Evolutionary conservation across 148 eudicot genomes (phyloP).

Genomic region (Rhododendron ovatum): DNA sequence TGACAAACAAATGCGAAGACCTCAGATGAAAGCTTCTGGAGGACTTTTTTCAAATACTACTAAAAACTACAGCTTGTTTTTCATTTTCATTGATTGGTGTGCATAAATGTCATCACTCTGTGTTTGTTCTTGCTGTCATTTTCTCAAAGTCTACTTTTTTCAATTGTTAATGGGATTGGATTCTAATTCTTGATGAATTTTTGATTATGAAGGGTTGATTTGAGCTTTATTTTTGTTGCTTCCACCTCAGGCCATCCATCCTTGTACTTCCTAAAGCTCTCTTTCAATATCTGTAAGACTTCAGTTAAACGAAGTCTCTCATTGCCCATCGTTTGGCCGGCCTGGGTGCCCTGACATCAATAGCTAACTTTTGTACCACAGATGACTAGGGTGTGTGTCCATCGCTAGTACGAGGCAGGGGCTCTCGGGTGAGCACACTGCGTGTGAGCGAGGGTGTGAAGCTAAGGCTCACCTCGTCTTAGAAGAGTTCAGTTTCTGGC

Average conservation of each 20-base stretch:
- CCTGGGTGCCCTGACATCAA: too few relatives aligned
- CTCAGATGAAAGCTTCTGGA: not conserved
- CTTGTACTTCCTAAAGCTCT: not conserved
- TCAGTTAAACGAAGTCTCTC: not conserved
- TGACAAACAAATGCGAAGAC: not conserved
- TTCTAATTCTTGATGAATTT: not conserved
- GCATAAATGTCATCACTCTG: not conserved
- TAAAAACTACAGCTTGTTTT: not conserved
- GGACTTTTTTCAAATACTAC: not conserved
- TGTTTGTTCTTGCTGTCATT: not conserved
- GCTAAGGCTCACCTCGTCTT: too few relatives aligned
- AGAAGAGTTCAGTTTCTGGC: too few relatives aligned
- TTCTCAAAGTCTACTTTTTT: not conserved
- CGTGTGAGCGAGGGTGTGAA: too few relatives aligned
- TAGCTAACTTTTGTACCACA: too few relatives aligned
- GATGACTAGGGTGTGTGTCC: too few relatives aligned
- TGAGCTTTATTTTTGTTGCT: not conserved
- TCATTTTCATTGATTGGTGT: not conserved
- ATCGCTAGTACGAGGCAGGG: too few relatives aligned
- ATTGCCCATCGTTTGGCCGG: too few relatives aligned
- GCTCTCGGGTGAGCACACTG: too few relatives aligned
- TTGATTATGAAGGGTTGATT: not conserved
- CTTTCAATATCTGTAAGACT: not conserved
- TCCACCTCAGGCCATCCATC: not conserved
- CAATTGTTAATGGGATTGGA: not conserved